These are phyloP conservation scores for Alternaria gaisen DNA, from an alignment of 2,329 filamentous ascomycete genomes.

Conservation along the genomic window DNA sequence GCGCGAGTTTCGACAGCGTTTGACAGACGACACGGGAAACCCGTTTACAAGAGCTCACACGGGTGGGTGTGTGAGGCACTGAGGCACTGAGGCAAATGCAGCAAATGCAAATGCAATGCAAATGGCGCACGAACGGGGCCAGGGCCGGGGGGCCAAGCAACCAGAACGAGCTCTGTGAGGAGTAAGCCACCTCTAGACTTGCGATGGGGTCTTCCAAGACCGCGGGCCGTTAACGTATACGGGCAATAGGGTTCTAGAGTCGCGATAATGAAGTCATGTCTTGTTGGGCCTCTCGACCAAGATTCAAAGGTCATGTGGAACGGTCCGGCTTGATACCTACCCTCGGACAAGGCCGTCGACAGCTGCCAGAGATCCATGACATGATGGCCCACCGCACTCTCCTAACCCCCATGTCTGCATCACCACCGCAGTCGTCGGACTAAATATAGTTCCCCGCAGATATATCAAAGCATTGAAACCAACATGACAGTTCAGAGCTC, in stretches of 20 bases:
- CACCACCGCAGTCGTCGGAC: background rate
- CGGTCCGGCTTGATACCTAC: background rate
- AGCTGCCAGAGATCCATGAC: conserved; percentile 10
- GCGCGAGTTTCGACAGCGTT: conserved; percentile 30
- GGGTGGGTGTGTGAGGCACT: conserved; percentile 15
- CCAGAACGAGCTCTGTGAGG: background rate
- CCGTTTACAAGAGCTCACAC: conserved; percentile 21
- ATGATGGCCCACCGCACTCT: conserved; percentile 13
- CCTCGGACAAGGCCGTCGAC: background rate
- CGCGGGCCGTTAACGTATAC: background rate
- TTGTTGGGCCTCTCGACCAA: background rate
- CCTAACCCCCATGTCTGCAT: background rate
- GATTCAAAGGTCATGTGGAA: background rate
- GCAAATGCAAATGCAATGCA: conserved; percentile 6
- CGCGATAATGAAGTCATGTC: conserved; percentile 2
- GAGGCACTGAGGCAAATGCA: conserved; percentile 4
- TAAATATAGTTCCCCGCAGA: background rate
- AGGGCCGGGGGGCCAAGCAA: conserved; percentile 1
- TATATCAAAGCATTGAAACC: background rate
- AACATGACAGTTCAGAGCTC: background rate
- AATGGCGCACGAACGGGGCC: conserved; percentile 3
- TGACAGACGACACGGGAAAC: conserved; percentile 27
- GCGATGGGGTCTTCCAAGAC: background rate
- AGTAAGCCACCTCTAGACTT: conserved; percentile 15
- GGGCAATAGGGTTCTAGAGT: conserved; percentile 2